Evolutionary conservation across 1,284 basidiomycete genomes (phyloP), one percentile per base, ranked within the genome.

Genomic region (Heterobasidion parviporum): DNA sequence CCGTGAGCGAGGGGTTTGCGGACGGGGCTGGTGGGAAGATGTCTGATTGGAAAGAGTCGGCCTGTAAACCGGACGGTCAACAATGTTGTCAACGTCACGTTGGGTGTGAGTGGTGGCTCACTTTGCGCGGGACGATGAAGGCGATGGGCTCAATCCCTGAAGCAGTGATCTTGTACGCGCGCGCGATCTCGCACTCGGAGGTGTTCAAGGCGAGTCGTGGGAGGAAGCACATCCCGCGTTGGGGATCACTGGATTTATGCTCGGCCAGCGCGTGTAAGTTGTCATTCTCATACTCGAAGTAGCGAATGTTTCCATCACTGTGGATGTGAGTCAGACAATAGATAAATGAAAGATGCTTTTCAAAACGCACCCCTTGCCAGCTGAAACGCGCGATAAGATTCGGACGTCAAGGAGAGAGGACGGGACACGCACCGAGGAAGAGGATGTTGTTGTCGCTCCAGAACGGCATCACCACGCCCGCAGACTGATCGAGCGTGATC

Each of bases 381-480:
- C 86, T 87, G 57, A 20, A 35, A 26, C 38, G 52, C 46, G 2
- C 38, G 43, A 6, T 32, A 20, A 38, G 10, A 45, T 34, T 18
- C 53, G 49, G 12, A 1, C 9, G 10, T 7, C 32, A 15, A 33
- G 18, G 10, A 45, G 20, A 12, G 12, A 47, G 50, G 33, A 20
- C 52, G 33, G 16, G 32, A 20, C 8, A 71, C 78, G 38, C 59
- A 85, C 85, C 94, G 59, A 98, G 80, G 83, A 98, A 98, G 58
- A 98, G 76, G 56, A 98, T 86, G 60, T 92, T 88, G 72, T 96
- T 97, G 63, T 98, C 94, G 50, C 83, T 86, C 85, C 92, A 99
- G 83, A 96, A 98, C 1, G 96, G 96, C 93, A 98, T 98, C 54
- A 97, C 72, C 44, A 98, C 92, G 52, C 96, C 95, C 26, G 92